phyloP scores from a whole-genome alignment of 192 early-diverging fungal genomes.

The Piromyces sp. region DNA sequence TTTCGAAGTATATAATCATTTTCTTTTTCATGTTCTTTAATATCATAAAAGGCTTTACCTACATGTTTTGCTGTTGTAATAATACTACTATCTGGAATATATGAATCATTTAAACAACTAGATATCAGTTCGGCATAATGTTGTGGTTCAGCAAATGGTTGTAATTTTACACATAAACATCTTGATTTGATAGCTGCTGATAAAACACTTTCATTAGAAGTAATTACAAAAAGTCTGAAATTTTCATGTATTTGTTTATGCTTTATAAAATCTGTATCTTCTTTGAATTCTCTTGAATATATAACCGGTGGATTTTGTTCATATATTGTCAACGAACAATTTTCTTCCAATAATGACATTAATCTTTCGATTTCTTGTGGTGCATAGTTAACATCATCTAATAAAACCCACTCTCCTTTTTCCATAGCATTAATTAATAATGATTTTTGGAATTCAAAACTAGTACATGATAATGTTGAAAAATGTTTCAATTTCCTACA shows the following conservation, averaged over 20 bases:
- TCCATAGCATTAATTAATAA: not conserved
- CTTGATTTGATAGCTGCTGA: not conserved
- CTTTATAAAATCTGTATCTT: not conserved
- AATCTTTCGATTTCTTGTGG: not conserved
- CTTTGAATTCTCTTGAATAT: not conserved
- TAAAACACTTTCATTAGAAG: not conserved
- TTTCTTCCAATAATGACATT: not conserved
- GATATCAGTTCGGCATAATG: not conserved
- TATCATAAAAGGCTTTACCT: not conserved
- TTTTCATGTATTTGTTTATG: not conserved
- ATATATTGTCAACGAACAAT: not conserved
- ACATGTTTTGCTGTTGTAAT: not conserved
- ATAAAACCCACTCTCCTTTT: not conserved
- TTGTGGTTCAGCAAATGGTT: not conserved
- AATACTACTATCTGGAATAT: not conserved
- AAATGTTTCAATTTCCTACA: not conserved
- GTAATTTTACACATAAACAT: not conserved
- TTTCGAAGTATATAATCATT: not conserved
- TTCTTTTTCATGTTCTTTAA: not conserved
- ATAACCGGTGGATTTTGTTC: not conserved
- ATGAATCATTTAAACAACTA: not conserved
- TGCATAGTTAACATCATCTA: not conserved
- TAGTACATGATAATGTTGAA: not conserved
- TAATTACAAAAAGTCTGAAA: not conserved
- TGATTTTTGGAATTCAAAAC: not conserved